A percentile compares a stretch with the other conserved stretches of the same genome.
These are phyloP conservation scores for Laguncularia racemosa DNA, from an alignment of 345 rosid species.

Conservation along the genomic window DNA sequence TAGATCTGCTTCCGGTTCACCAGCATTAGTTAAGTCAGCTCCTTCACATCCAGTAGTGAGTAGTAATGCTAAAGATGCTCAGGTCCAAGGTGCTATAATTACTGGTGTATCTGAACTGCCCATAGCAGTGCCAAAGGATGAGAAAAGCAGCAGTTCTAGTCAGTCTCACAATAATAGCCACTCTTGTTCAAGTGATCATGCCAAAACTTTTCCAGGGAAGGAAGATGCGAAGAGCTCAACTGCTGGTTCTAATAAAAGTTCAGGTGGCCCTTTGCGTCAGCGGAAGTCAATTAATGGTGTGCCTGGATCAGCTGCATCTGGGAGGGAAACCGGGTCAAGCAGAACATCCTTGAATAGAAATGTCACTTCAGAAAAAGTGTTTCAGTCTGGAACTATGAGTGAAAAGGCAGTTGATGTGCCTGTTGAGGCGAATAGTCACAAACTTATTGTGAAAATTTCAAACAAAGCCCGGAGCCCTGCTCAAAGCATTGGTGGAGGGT, in stretches of 20 bases:
- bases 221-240: constrained; percentile 61
- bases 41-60: constrained; percentile 37
- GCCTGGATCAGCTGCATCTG: constrained; percentile 26
- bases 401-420: constrained; percentile 53
- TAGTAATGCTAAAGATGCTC: constrained; percentile 46
- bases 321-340: constrained; percentile 41
- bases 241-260: constrained; percentile 46
- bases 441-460: constrained; percentile 65
- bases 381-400: constrained; percentile 33
- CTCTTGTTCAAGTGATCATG: constrained; percentile 62
- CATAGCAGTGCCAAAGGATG: constrained; percentile 41
- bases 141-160: constrained; percentile 78
- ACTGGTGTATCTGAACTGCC: constrained; percentile 36
- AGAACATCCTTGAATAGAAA: constrained; percentile 45
- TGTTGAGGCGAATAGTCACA: constrained; percentile 52
- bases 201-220: constrained; percentile 41
- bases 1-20: constrained; percentile 47
- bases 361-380: constrained; percentile 44
- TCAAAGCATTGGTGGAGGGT: constrained; percentile 56
- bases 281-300: constrained; percentile 54
- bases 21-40: constrained; percentile 45
- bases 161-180: constrained; percentile 78
- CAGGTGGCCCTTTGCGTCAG: constrained; percentile 42
- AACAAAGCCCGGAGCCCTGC: constrained; percentile 72
- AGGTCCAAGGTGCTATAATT: constrained; percentile 26